A percentile compares a stretch with the other conserved stretches of the same genome.
Conservation (phyloP, 169 alveolate species). For the Plasmodium vivax region DNA sequence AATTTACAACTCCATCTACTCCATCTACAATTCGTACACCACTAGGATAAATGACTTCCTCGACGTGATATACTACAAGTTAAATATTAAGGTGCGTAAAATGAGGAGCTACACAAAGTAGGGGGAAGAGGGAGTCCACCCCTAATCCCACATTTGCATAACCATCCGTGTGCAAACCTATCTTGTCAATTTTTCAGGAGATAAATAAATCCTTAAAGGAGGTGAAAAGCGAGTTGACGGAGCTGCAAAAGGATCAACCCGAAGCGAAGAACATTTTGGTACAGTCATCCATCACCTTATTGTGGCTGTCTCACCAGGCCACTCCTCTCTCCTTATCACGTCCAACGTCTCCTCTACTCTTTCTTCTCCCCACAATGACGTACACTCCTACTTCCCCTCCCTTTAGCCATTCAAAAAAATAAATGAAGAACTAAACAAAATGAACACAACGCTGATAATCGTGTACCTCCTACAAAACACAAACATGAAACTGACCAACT, state of each 20-base stretch:
- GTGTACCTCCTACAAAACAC: constrained; percentile 66
- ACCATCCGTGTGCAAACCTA: neutral
- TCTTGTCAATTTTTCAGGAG: constrained; percentile 17
- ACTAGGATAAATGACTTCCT: constrained; percentile 66
- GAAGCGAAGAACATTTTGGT: constrained; percentile 52
- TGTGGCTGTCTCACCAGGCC: neutral
- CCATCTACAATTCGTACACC: constrained; percentile 45
- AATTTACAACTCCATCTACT: constrained; percentile 66
- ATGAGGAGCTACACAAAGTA: neutral
- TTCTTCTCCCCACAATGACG: neutral
- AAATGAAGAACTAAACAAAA: constrained; percentile 59
- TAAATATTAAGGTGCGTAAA: constrained; percentile 49
- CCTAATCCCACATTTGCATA: neutral
- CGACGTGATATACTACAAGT: constrained; percentile 63
- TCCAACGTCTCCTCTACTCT: neutral
- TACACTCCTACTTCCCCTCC: neutral
- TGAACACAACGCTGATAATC: constrained; percentile 65
- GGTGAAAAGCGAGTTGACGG: constrained; percentile 53
- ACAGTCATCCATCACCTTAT: neutral
- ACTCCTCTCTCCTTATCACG: neutral
- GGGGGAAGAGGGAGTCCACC: neutral
- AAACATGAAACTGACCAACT: constrained; percentile 55
- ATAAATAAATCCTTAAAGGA: constrained; percentile 66
- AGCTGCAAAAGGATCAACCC: constrained; percentile 40
- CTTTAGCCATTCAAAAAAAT: constrained; percentile 70